Evolutionary conservation across 2,329 filamentous ascomycete species (phyloP).

Genomic region (Colletotrichum sp.): DNA sequence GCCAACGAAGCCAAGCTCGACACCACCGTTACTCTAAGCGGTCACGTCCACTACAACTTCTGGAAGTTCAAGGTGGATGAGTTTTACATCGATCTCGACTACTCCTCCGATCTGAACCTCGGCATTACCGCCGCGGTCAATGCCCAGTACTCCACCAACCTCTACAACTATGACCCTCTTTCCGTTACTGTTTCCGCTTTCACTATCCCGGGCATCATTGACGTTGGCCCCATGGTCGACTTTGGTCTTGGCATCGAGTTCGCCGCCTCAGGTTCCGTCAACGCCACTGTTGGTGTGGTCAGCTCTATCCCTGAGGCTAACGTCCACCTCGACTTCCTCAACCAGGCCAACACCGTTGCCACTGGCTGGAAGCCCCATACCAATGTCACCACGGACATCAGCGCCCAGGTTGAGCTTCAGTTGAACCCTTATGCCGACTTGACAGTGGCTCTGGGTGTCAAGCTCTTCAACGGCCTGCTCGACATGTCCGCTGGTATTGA

Average conservation of each 20-base stretch:
- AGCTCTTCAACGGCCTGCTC: conserved; percentile 37
- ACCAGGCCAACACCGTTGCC: conserved; percentile 28
- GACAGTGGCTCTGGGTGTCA: conserved; percentile 41
- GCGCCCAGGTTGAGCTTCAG: conserved; percentile 32
- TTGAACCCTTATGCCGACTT: conserved; percentile 36
- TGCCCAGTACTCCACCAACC: conserved; percentile 33
- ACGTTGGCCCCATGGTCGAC: conserved; percentile 38
- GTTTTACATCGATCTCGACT: conserved; percentile 47
- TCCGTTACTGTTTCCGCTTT: conserved; percentile 38
- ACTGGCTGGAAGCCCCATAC: conserved; percentile 40
- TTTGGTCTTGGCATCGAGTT: conserved; percentile 41
- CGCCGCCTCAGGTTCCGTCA: conserved; percentile 34
- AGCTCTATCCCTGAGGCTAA: conserved; percentile 36
- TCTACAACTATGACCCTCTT: conserved; percentile 38
- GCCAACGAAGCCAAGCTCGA: conserved; percentile 37
- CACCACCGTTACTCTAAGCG: conserved; percentile 41
- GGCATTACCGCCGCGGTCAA: conserved; percentile 37
- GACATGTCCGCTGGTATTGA: conserved; percentile 40
- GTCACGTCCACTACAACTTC: conserved; percentile 43
- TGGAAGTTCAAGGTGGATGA: conserved; percentile 31
- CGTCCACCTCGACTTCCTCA: conserved; percentile 41
- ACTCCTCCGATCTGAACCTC: conserved; percentile 31
- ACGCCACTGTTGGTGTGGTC: conserved; percentile 31
- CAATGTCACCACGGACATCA: conserved; percentile 33
- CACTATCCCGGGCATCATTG: conserved; percentile 43